Conservation (phyloP, 2,329 filamentous ascomycete species). For the Phaeosphaeriaceae sp. region DNA sequence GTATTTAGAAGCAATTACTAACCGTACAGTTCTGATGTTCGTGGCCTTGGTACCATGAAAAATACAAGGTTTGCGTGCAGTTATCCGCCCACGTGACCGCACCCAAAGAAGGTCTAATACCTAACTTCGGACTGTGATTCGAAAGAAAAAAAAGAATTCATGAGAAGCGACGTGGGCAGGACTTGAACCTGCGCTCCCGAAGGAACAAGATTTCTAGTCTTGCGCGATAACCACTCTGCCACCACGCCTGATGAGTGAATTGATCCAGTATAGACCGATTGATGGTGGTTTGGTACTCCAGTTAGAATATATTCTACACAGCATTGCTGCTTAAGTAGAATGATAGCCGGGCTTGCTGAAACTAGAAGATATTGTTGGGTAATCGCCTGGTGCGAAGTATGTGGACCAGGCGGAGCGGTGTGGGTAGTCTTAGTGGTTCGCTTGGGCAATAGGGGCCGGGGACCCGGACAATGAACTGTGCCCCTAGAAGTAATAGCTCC, state of each 20-base stretch:
- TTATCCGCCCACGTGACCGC: neutral
- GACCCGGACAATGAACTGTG: neutral
- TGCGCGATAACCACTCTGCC: conserved; percentile 51
- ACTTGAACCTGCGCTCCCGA: conserved; percentile 50
- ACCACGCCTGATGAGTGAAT: conserved; percentile 32
- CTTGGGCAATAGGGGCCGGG: conserved; percentile 2
- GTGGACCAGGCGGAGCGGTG: neutral
- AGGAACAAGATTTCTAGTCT: conserved; percentile 51
- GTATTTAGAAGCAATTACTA: too few species aligned
- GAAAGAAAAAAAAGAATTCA: conserved; percentile 19
- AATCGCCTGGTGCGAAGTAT: conserved; percentile 12
- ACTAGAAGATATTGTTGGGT: neutral
- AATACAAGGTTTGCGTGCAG: too few species aligned
- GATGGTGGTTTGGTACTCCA: neutral
- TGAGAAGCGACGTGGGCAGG: conserved; percentile 41
- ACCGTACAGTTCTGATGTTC: neutral
- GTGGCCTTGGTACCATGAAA: neutral
- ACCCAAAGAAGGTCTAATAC: too few species aligned
- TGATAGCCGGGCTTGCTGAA: neutral
- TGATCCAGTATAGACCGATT: neutral
- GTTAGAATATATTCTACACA: neutral
- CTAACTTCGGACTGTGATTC: too few species aligned
- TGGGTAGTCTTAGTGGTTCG: conserved; percentile 1
- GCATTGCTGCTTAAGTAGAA: too few species aligned
- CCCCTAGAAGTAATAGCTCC: neutral